Conservation (phyloP, 495 filamentous ascomycete genomes). For the Annulohypoxylon bovei region DNA sequence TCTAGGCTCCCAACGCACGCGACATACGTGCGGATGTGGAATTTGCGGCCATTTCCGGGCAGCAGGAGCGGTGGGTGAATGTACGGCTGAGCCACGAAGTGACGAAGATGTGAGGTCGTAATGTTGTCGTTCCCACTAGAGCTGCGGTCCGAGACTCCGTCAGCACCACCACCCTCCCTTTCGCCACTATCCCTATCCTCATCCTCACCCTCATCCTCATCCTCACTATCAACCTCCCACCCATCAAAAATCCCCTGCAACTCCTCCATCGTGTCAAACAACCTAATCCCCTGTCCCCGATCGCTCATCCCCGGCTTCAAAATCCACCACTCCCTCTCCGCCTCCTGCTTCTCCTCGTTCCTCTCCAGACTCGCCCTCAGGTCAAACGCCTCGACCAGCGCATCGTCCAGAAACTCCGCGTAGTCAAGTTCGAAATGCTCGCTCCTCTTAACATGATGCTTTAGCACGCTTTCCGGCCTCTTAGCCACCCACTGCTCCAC, state of each 20-base stretch:
- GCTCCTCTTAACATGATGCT: conserved; percentile 72
- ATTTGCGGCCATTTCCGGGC: conserved; percentile 76
- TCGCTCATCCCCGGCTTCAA: conserved; percentile 98
- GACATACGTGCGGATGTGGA: conserved; percentile 94
- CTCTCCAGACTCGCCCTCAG: conserved; percentile 76
- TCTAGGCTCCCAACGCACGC: conserved; percentile 78
- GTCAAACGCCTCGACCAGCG: conserved; percentile 88
- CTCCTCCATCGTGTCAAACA: conserved; percentile 85
- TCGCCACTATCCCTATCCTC: conserved; percentile 30
- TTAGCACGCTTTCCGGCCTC: conserved; percentile 74
- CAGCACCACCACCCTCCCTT: background rate
- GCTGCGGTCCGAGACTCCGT: conserved; percentile 6
- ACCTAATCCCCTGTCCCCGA: conserved; percentile 86
- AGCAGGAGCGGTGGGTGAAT: conserved; percentile 89
- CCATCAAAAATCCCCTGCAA: conserved; percentile 85
- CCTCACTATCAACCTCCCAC: conserved; percentile 80
- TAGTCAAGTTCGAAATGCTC: conserved; percentile 94
- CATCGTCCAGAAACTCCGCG: conserved; percentile 95
- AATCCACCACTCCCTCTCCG: conserved; percentile 92
- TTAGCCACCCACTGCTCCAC: conserved; percentile 84
- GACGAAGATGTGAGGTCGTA: conserved; percentile 88
- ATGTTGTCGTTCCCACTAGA: conserved; percentile 59
- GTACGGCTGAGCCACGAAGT: conserved; percentile 97
- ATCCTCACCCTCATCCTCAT: conserved; percentile 59
- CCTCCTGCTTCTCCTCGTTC: conserved; percentile 59